A percentile compares a stretch with the other conserved stretches of the same genome.
Evolutionary conservation across 768 basidiomycete species (phyloP).

Genomic region (Xerocomellus chrysenteron): DNA sequence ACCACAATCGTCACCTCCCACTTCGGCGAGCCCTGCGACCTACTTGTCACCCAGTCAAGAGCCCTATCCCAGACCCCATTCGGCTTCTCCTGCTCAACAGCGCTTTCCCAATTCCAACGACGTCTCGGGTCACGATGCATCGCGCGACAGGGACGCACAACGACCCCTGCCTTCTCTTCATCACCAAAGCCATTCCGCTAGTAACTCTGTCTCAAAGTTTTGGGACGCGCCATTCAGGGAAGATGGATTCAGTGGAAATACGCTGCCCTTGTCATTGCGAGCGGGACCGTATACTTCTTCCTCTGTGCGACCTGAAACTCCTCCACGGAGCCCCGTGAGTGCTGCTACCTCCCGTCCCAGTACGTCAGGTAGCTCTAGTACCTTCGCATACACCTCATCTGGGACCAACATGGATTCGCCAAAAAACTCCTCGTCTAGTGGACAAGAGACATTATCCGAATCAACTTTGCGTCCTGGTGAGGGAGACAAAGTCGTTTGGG

Average conservation of each 20-base stretch:
- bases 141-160: conserved; percentile 31
- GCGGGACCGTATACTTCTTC: conserved; percentile 26
- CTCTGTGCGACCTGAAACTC: conserved; percentile 40
- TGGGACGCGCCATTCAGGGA: conserved; percentile 32
- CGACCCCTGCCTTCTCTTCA: conserved; percentile 26
- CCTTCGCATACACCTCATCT: conserved; percentile 26
- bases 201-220: conserved; percentile 31
- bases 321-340: conserved; percentile 65
- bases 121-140: conserved; percentile 10
- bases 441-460: conserved; percentile 34
- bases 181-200: conserved; percentile 28
- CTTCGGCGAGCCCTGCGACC: conserved; percentile 18
- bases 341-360: conserved; percentile 44
- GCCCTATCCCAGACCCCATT: conserved; percentile 61
- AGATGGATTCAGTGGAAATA: conserved; percentile 25
- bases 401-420: conserved; percentile 28
- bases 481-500: conserved; percentile 31
- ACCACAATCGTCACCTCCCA: conserved; percentile 24
- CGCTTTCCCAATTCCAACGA: conserved; percentile 27
- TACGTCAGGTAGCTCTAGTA: conserved; percentile 33
- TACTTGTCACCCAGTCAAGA: conserved; percentile 51
- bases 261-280: conserved; percentile 28
- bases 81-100: conserved; percentile 44
- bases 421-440: conserved; percentile 28
- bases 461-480: conserved; percentile 35